Evolutionary conservation across 1,284 basidiomycete genomes (phyloP).

Genomic region (Schizophyllum amplum): DNA sequence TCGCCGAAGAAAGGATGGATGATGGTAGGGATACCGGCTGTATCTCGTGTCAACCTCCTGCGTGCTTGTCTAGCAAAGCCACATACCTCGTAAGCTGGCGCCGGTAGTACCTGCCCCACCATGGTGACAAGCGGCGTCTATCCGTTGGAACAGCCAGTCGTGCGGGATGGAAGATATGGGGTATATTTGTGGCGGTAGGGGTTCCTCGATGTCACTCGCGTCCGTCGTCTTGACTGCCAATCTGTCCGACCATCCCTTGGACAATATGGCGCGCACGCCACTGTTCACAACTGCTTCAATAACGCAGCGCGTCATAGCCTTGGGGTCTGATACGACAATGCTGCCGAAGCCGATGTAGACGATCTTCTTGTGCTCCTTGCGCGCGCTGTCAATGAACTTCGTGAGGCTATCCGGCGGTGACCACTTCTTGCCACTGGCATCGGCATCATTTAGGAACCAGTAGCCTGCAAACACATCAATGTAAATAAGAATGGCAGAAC

Average conservation of each 20-base stretch:
- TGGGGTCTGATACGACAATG: constrained; percentile 93
- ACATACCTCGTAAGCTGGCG: constrained; percentile 79
- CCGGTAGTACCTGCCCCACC: constrained; percentile 96
- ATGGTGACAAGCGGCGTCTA: constrained; percentile 96
- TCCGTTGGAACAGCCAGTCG: constrained; percentile 92
- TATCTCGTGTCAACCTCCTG: background rate
- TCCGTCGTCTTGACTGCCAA: constrained; percentile 62
- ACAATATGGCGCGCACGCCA: constrained; percentile 86
- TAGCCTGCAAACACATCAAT: constrained; percentile 50
- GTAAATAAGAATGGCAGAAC: background rate
- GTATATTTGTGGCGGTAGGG: constrained; percentile 73
- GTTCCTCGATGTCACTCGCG: constrained; percentile 52
- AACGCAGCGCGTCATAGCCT: constrained; percentile 84
- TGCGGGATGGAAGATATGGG: constrained; percentile 86
- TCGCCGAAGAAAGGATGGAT: constrained; percentile 98
- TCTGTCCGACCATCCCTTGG: constrained; percentile 97
- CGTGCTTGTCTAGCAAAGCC: constrained; percentile 1
- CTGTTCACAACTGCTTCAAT: constrained; percentile 81
- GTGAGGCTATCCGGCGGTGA: constrained; percentile 73
- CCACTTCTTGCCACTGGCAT: constrained; percentile 85
- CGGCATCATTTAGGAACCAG: constrained; percentile 91
- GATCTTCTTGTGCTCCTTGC: constrained; percentile 72
- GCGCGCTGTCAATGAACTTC: constrained; percentile 76
- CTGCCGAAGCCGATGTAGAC: constrained; percentile 99
- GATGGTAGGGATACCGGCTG: constrained; percentile 90